Evolutionary conservation across 2,329 filamentous ascomycete species (phyloP).

Genomic region (Didymella lethalis): DNA sequence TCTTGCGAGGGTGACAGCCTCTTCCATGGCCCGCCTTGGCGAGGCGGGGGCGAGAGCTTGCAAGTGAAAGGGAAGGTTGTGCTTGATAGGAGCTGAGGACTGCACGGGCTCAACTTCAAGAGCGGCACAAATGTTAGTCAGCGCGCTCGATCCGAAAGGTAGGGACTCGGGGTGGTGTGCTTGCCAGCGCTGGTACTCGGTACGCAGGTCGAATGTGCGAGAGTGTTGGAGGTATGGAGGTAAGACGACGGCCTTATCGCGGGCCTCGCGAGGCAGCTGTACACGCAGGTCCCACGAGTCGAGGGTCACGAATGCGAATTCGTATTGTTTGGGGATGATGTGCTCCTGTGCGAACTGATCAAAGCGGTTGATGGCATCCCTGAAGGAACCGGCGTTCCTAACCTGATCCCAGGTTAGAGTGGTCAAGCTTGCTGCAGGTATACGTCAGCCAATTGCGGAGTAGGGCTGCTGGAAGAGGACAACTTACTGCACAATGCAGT

Average conservation of each 20-base stretch:
- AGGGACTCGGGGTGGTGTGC: conserved; percentile 97
- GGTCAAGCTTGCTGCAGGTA: conserved; percentile 81
- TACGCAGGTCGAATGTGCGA: conserved; percentile 93
- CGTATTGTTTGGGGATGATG: conserved; percentile 86
- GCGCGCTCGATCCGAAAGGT: conserved; percentile 92
- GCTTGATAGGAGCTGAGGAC: conserved; percentile 97
- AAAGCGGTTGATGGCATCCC: conserved; percentile 94
- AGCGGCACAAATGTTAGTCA: conserved; percentile 97
- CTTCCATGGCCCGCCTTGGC: conserved; percentile 95
- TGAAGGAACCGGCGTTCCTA: conserved; percentile 94
- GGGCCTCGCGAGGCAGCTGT: conserved; percentile 94
- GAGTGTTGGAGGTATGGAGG: conserved; percentile 98
- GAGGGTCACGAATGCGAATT: conserved; percentile 97
- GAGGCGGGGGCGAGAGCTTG: conserved; percentile 95
- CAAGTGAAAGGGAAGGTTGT: conserved; percentile 96
- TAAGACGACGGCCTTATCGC: conserved; percentile 96
- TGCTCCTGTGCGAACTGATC: conserved; percentile 93
- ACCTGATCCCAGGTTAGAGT: conserved; percentile 99
- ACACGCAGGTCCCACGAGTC: conserved; percentile 99
- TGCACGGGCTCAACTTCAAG: conserved; percentile 98
- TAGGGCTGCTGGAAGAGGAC: conserved; percentile 7
- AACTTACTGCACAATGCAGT: conserved; percentile 96
- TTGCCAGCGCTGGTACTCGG: conserved; percentile 98
- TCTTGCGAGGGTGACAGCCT: conserved; percentile 90
- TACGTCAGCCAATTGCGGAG: conserved; percentile 40